Evolutionary conservation across 140 eudicot species (phyloP).

Genomic region (Ambrosia hybrid): DNA sequence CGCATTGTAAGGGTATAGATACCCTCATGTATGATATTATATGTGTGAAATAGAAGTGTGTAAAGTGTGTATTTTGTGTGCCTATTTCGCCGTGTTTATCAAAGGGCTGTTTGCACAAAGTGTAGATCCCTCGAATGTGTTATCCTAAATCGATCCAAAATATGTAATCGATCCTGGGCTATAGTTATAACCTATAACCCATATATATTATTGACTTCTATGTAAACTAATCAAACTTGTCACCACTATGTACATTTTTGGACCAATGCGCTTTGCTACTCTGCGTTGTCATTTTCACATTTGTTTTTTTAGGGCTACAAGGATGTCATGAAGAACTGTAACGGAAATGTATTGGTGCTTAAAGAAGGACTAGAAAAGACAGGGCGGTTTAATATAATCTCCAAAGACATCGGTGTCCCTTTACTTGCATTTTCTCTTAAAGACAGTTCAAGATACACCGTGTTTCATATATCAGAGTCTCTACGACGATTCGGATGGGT

Average conservation of each 20-base stretch:
- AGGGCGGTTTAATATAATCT: conserved; percentile 50
- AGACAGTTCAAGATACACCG: conserved; percentile 36
- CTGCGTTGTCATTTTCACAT: not conserved
- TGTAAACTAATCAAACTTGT: too few relatives aligned
- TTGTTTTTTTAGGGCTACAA: conserved; percentile 52
- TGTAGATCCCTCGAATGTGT: too few relatives aligned
- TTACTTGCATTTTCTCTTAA: conserved; percentile 58
- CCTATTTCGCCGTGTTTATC: too few relatives aligned
- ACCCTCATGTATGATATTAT: too few relatives aligned
- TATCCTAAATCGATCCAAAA: too few relatives aligned
- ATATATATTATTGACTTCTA: too few relatives aligned
- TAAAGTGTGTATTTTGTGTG: too few relatives aligned
- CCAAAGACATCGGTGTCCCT: conserved; percentile 59
- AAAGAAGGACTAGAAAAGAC: conserved; percentile 57
- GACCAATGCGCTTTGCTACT: not conserved
- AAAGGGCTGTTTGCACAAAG: too few relatives aligned
- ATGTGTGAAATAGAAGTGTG: too few relatives aligned
- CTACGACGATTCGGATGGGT: conserved; percentile 65
- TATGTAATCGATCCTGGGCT: too few relatives aligned
- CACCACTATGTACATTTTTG: not conserved
- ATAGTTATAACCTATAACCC: too few relatives aligned
- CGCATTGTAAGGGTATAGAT: too few relatives aligned
- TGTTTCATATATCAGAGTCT: conserved; percentile 48
- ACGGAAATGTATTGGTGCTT: conserved; percentile 43
- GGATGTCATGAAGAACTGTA: conserved; percentile 61